Base-by-base conservation (phyloP, 2,329 filamentous ascomycete species). In the Leptographium radiaticola region DNA sequence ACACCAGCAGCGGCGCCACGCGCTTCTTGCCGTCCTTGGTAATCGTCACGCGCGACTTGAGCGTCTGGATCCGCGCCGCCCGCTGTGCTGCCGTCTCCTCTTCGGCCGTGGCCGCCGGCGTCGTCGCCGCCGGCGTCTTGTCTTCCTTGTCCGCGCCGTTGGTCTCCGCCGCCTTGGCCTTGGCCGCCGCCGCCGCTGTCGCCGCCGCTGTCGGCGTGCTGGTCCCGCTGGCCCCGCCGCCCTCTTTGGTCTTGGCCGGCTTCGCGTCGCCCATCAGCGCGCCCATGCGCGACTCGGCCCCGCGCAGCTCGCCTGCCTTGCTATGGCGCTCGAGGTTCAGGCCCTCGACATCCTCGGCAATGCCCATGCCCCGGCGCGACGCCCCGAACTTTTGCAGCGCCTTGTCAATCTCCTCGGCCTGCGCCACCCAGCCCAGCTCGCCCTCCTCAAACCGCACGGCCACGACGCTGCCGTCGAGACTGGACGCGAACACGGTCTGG, bases 1-100 rank as follows among this genome's bases (percentile, higher is more conserved):
- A 95, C 8, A 98, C 88, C 13, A 98, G 75, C 59, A 98, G 75
- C 2, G 93, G 93, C 5, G 89, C 87, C 53, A 98, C 91, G 53
- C 93, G 81, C 71, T 98, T 98, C 71, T 93, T 97, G 34, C 93
- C 93, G 60, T 98, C 91, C 66, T 96, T 97, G 0, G 89, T 95
- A 56, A 96, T 84, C 0, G 91, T 96, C 4, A 97, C 90, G 52
- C 93, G 80, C 58, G 91, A 88, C 68, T 97, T 97, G 59, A 97
- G 70, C 62, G 74, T 73, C 58, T 71, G 75, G 62, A 80, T 74
- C 56, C 76, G 70, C 56, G 79, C 72, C 1, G 72, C 76, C 5
- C 71, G 65, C 64, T 81, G 79, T 59, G 79, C 75, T 1, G 72
- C 72, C 10, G 67, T 68, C 59, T 80, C 76, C 51, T 62, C 58